These are phyloP conservation scores for Spinacia oleracea DNA, from an alignment of 179 eudicot species.

Conservation along the genomic window DNA sequence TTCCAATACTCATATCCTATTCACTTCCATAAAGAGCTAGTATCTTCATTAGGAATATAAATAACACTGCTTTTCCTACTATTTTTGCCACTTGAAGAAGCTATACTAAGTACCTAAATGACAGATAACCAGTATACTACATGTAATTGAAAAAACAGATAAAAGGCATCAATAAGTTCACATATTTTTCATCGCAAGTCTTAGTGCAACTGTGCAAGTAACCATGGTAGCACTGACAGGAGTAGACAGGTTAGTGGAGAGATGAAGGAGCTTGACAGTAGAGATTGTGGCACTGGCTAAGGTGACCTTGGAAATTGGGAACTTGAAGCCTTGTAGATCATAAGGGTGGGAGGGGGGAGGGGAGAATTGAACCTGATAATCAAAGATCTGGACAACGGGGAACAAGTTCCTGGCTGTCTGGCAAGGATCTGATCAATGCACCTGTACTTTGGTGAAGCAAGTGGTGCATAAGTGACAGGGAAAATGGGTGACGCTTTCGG, in stretches of 20 bases:
- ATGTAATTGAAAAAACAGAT: not conserved
- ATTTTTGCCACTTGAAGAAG: no score
- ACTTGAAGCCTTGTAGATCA: not conserved
- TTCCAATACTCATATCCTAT: no score
- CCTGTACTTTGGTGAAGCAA: not conserved
- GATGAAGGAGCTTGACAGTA: not conserved
- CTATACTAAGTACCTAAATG: no score
- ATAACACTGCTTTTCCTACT: no score
- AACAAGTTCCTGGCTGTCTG: not conserved
- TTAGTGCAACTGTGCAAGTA: not conserved
- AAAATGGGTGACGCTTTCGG: no score
- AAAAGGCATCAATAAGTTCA: no score
- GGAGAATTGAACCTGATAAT: no score
- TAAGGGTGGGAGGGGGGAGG: not conserved
- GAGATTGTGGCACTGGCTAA: not conserved
- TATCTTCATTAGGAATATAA: no score
- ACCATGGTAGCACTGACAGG: not conserved
- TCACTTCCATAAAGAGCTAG: not conserved
- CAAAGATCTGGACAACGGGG: not conserved
- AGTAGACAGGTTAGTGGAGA: not conserved
- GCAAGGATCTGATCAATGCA: not conserved
- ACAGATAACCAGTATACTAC: not conserved
- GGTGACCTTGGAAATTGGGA: not conserved
- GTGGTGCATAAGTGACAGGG: not conserved
- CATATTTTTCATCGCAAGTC: not conserved